phyloP scores from a whole-genome alignment of 805 yeast species.

The Kazachstania taianensis region DNA sequence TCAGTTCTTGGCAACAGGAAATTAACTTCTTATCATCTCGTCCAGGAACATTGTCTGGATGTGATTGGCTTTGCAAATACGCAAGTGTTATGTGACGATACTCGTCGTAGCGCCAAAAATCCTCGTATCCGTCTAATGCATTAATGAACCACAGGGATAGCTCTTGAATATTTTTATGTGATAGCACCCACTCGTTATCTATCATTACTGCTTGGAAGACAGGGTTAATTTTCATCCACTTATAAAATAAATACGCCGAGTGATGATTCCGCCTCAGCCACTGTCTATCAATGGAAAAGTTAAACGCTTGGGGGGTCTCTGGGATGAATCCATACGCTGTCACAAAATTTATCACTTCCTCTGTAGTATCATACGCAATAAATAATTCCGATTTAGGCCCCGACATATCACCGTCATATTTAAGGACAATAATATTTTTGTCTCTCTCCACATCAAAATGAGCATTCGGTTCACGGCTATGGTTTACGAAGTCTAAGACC shows the following conservation, averaged over 20 bases:
- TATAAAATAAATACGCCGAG: neutral
- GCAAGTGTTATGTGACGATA: neutral
- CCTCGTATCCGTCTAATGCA: neutral
- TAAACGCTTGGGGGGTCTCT: neutral
- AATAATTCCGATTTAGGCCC: neutral
- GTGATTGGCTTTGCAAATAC: too few relatives aligned
- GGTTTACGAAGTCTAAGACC: slow-evolving; percentile 58
- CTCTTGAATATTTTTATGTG: neutral
- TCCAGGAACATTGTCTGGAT: too few relatives aligned
- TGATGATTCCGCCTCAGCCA: neutral
- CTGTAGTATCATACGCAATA: neutral
- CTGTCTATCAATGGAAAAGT: slow-evolving; percentile 2
- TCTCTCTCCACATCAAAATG: slow-evolving; percentile 49
- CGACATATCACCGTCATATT: slow-evolving; percentile 14
- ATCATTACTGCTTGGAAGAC: neutral
- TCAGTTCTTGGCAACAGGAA: too few relatives aligned
- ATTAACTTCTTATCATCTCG: too few relatives aligned
- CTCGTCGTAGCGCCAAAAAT: neutral
- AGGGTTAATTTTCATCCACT: slow-evolving; percentile 1
- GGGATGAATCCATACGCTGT: slow-evolving; percentile 5
- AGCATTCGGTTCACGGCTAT: slow-evolving; percentile 38
- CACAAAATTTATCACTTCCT: slow-evolving; percentile 1
- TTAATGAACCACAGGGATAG: slow-evolving; percentile 1
- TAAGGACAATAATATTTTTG: slow-evolving; percentile 36
- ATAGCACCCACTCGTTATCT: neutral